Conservation (phyloP, 352 stramenopile genomes). For the Peronospora tabacina region DNA sequence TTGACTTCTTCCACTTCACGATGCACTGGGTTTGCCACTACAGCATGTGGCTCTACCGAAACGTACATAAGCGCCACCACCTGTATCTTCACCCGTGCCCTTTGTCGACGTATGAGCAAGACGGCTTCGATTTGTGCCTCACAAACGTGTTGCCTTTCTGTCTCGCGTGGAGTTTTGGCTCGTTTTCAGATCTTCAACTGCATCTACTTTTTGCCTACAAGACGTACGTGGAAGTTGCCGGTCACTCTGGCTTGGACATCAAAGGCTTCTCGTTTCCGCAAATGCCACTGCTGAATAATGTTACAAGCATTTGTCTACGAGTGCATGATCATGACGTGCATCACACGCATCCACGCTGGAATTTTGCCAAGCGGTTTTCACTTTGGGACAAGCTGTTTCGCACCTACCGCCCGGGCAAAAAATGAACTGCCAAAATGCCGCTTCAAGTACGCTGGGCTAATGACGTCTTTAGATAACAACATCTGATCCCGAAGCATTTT, state of each 20-base stretch:
- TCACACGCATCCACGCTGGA: slow-evolving; percentile 73
- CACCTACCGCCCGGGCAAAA: slow-evolving; percentile 50
- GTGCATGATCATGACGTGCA: slow-evolving; percentile 84
- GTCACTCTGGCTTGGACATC: slow-evolving; percentile 72
- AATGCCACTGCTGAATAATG: slow-evolving; percentile 53
- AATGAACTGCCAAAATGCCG: neutral
- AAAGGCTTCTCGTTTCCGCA: slow-evolving; percentile 85
- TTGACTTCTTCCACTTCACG: slow-evolving; percentile 83
- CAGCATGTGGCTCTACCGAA: slow-evolving; percentile 60
- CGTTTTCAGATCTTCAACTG: slow-evolving; percentile 51
- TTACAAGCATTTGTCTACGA: slow-evolving; percentile 48
- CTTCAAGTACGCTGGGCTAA: neutral
- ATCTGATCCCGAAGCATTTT: neutral
- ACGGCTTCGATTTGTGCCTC: slow-evolving; percentile 58
- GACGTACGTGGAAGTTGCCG: slow-evolving; percentile 83
- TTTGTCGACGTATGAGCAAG: slow-evolving; percentile 80
- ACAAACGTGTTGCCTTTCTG: slow-evolving; percentile 75
- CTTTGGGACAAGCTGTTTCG: slow-evolving; percentile 82
- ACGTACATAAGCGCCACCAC: slow-evolving; percentile 83
- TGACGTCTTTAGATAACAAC: neutral
- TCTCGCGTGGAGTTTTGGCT: slow-evolving; percentile 34
- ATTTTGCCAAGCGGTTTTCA: slow-evolving; percentile 86
- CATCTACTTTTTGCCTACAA: slow-evolving; percentile 85
- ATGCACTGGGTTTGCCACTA: slow-evolving; percentile 70
- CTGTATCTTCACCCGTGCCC: slow-evolving; percentile 65